Conservation (phyloP, 176 grass and related monocot species). For the Secale cereale region DNA sequence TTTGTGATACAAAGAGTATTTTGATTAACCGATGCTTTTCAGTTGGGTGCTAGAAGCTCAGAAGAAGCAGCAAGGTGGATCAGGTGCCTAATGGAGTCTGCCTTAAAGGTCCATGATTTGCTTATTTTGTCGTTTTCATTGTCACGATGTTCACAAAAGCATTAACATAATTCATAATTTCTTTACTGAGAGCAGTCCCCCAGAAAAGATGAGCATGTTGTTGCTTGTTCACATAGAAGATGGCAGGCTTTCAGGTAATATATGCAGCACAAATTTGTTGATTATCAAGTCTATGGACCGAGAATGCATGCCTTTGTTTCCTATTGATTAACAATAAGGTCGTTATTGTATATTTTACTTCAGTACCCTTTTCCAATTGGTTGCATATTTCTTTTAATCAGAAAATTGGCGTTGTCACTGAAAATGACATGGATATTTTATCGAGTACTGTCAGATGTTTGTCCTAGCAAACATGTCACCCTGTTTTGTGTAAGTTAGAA, state of each 20-base stretch:
- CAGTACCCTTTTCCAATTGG: background rate
- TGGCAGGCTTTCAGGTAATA: slow-evolving; percentile 77
- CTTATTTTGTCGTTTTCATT: slow-evolving; percentile 29
- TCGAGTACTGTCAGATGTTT: background rate
- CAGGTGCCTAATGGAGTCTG: slow-evolving; percentile 75
- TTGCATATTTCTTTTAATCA: background rate
- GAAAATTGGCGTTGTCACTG: background rate
- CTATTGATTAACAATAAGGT: background rate
- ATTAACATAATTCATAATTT: slow-evolving; percentile 30
- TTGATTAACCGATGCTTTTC: slow-evolving; percentile 29
- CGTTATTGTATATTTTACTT: background rate
- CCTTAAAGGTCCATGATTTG: slow-evolving; percentile 56
- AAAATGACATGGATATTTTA: slow-evolving; percentile 1
- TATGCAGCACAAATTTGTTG: background rate
- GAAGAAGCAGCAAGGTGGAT: slow-evolving; percentile 97
- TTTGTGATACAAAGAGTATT: slow-evolving; percentile 3
- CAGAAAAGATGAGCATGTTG: slow-evolving; percentile 61
- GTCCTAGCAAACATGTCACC: background rate
- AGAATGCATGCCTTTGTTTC: background rate
- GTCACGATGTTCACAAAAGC: slow-evolving; percentile 23
- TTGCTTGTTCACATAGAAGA: slow-evolving; percentile 72
- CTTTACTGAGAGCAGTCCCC: slow-evolving; percentile 34
- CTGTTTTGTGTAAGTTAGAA: slow-evolving; percentile 2
- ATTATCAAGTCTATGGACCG: background rate
- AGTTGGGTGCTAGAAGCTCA: slow-evolving; percentile 96